These are phyloP conservation scores for Ceratocystis alfenasii DNA, from an alignment of 2,329 filamentous ascomycete species.

Conservation along the genomic window DNA sequence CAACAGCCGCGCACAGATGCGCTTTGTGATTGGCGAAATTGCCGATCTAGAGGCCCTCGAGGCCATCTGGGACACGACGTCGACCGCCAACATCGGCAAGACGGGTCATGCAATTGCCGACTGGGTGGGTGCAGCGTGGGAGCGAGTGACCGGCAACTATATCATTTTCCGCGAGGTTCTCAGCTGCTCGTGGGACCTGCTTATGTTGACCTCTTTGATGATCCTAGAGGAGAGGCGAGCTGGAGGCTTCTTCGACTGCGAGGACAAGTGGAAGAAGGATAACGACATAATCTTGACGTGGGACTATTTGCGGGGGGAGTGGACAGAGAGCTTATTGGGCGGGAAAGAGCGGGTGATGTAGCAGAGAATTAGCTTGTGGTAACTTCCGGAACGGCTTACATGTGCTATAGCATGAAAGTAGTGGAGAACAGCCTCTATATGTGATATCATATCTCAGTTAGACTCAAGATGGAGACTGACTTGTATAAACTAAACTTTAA, in stretches of 20 bases:
- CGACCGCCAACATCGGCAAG: neutral
- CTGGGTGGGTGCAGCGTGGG: conserved; percentile 14
- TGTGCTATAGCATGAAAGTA: too few species aligned
- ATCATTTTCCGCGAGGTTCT: neutral
- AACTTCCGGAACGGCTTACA: too few species aligned
- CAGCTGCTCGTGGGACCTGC: neutral
- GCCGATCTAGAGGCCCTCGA: neutral
- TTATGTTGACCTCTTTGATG: neutral
- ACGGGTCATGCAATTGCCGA: conserved; percentile 9
- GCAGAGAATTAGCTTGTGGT: too few species aligned
- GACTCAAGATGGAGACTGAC: neutral
- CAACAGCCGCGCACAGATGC: conserved; percentile 8
- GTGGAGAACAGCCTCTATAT: too few species aligned
- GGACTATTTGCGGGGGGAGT: conserved; percentile 3
- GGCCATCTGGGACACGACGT: conserved; percentile 7
- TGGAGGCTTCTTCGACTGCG: neutral
- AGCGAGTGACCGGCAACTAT: neutral
- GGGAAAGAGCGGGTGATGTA: neutral
- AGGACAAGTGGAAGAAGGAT: neutral
- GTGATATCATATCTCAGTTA: neutral
- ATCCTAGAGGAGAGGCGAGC: conserved; percentile 5
- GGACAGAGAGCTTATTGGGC: neutral
- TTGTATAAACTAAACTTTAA: neutral
- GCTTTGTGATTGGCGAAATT: conserved; percentile 7
- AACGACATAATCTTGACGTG: conserved; percentile 8